These are phyloP conservation scores for Xylaria sp. DNA, from an alignment of 2,329 filamentous ascomycete species.

Conservation along the genomic window DNA sequence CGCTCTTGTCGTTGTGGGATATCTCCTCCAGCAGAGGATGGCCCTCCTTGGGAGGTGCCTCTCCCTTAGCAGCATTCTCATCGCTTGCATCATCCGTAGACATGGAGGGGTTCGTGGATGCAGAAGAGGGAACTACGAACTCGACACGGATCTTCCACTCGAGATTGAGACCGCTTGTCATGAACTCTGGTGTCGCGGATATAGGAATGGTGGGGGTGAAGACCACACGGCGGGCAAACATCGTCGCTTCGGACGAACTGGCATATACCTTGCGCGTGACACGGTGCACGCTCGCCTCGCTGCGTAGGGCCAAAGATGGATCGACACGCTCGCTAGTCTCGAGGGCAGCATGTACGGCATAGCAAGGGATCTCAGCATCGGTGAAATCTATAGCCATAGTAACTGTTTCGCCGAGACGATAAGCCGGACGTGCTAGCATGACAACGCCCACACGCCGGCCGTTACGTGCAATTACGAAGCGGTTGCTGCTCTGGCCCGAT, in stretches of 20 bases:
- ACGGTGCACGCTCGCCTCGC: constrained; percentile 84
- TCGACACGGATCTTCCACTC: constrained; percentile 92
- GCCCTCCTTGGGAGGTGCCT: constrained; percentile 34
- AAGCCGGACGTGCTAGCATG: constrained; percentile 87
- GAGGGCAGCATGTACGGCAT: constrained; percentile 83
- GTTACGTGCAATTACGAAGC: constrained; percentile 93
- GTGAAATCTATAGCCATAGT: constrained; percentile 86
- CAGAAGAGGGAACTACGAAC: constrained; percentile 80
- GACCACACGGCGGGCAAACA: constrained; percentile 81
- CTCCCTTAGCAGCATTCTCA: constrained; percentile 39
- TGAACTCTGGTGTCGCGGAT: constrained; percentile 86
- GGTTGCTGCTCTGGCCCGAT: constrained; percentile 83
- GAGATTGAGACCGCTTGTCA: constrained; percentile 86
- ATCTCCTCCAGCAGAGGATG: constrained; percentile 79
- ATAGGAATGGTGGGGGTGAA: constrained; percentile 88
- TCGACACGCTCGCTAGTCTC: constrained; percentile 90
- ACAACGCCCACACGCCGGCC: constrained; percentile 92
- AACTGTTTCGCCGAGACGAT: constrained; percentile 87
- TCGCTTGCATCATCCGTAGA: constrained; percentile 20
- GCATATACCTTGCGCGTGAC: constrained; percentile 86
- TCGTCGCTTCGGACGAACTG: constrained; percentile 80
- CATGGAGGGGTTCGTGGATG: neutral
- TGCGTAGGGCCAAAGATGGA: constrained; percentile 81
- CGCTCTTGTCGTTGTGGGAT: constrained; percentile 80
- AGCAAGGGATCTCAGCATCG: constrained; percentile 80